Base-by-base conservation (phyloP, 1,284 basidiomycete genomes). In the Ceratobasidium sp. region DNA sequence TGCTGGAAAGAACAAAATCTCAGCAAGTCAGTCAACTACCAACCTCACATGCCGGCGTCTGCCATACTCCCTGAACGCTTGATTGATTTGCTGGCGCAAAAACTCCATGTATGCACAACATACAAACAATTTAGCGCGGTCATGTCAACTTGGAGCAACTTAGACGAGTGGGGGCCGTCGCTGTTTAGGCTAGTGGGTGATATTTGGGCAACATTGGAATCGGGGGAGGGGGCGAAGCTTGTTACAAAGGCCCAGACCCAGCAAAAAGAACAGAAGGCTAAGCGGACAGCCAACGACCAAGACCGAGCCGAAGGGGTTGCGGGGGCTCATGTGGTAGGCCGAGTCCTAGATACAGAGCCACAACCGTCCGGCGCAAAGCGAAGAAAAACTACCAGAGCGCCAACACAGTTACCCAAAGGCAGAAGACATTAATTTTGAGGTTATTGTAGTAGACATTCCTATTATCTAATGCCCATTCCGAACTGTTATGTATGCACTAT, bases 91-190 rank as follows among this genome's bases (percentile, higher is more conserved):
- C 33, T 63, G 7, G 26, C 18, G 10, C n/a, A n/a, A 42, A 63
- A 42, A n/a, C 26, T 63, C 10, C 61, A 63, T 63, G 10, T 42
- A 18, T 63, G 61, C n/a, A 63, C 61, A 28, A 63, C 15, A 33
- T 18, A 33, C 28, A n/a, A 63, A 28, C 26, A n/a, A 33, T 63
- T 63, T n/a, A 9, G 61, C 12, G 28, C 7, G 10, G 39, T 42
- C 39, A 63, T 63, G 61, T n/a, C 61, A 13, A 33, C 61, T 12
- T 63, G 61, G 61, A 33, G 39, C 33, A 12, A 28, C 13, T 40
- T 63, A 28, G 61, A 63, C 26, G 61, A 63, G 33, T 63, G 26
- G 28, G 61, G 61, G 26, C 26, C 26, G 61, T 42, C 61, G 26
- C 39, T 63, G n/a, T 63, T 33, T 40, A 39, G 12, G 23, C 61